Percentiles rank a stretch among this genome's conserved stretches.
Conservation (phyloP, 2,329 filamentous ascomycete genomes). For the Chalaropsis ovoidea region DNA sequence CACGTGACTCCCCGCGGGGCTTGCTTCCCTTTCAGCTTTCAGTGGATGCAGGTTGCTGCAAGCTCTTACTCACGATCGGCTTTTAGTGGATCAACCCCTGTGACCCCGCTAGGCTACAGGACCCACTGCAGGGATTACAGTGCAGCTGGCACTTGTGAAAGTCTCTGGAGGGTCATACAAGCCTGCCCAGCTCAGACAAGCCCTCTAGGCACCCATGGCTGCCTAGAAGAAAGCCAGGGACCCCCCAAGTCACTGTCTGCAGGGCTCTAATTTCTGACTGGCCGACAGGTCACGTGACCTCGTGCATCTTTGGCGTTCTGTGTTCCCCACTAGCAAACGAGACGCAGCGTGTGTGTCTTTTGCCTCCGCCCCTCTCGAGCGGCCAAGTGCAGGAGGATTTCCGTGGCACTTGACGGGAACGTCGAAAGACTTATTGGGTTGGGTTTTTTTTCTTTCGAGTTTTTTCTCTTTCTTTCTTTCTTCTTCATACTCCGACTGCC, state of each 20-base stretch:
- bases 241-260: too few relatives aligned
- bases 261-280: neutral
- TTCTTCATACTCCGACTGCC: neutral
- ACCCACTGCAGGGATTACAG: neutral
- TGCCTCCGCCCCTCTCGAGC: too few relatives aligned
- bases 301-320: neutral
- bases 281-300: neutral
- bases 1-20: neutral
- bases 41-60: too few relatives aligned
- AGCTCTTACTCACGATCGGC: neutral
- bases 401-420: too few relatives aligned
- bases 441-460: neutral
- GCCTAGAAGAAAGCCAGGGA: neutral
- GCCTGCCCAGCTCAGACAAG: neutral
- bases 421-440: neutral
- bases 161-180: too few relatives aligned
- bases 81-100: neutral
- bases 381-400: too few relatives aligned
- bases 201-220: conserved; percentile 4
- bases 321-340: neutral
- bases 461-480: neutral
- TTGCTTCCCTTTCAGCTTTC: neutral
- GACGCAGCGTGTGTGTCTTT: too few relatives aligned
- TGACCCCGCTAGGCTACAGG: neutral
- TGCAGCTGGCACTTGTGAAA: neutral